A percentile compares a stretch with the other conserved stretches of the same genome.
phyloP scores from a whole-genome alignment of 495 filamentous ascomycete species.

The Hypomontagnella monticulosa region DNA sequence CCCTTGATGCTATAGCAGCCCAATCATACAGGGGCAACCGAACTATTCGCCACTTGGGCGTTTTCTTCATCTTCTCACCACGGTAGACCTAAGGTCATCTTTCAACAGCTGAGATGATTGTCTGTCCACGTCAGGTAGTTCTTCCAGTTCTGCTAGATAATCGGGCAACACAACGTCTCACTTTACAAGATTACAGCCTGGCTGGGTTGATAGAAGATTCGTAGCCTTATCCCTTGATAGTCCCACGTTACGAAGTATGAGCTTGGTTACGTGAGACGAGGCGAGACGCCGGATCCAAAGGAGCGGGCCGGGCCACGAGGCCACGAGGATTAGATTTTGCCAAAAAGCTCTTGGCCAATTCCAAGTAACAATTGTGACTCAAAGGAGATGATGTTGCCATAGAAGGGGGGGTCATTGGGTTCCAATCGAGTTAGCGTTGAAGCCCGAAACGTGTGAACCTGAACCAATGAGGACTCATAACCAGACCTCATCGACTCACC shows the following conservation, averaged over 20 bases:
- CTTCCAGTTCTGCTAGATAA: constrained; percentile 11
- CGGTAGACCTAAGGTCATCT: constrained; percentile 17
- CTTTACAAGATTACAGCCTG: constrained; percentile 1
- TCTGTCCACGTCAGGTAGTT: constrained; percentile 2
- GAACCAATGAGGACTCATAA: constrained; percentile 25
- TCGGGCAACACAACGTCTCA: constrained; percentile 19
- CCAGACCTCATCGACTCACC: constrained; percentile 30
- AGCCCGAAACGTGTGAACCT: constrained; percentile 35
- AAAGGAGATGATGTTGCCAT: constrained; percentile 22
- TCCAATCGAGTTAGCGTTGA: constrained; percentile 43
- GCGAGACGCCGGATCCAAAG: constrained; percentile 38
- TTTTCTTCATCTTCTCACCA: constrained; percentile 24
- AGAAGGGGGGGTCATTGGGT: constrained; percentile 36
- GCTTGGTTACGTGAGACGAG: constrained; percentile 29
- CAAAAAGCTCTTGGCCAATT: constrained; percentile 31
- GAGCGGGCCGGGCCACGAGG: constrained; percentile 42
- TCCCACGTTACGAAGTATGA: constrained; percentile 7
- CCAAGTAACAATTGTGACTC: constrained; percentile 35
- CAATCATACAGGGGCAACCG: constrained; percentile 36
- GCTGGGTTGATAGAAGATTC: constrained; percentile 18
- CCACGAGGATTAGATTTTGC: constrained; percentile 29
- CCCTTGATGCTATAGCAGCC: constrained; percentile 36
- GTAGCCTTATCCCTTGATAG: constrained; percentile 5
- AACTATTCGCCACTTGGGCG: constrained; percentile 40
- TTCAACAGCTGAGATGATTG: constrained; percentile 2